Base-by-base conservation (phyloP, 2,329 filamentous ascomycete species). In the Septoria linicola region DNA sequence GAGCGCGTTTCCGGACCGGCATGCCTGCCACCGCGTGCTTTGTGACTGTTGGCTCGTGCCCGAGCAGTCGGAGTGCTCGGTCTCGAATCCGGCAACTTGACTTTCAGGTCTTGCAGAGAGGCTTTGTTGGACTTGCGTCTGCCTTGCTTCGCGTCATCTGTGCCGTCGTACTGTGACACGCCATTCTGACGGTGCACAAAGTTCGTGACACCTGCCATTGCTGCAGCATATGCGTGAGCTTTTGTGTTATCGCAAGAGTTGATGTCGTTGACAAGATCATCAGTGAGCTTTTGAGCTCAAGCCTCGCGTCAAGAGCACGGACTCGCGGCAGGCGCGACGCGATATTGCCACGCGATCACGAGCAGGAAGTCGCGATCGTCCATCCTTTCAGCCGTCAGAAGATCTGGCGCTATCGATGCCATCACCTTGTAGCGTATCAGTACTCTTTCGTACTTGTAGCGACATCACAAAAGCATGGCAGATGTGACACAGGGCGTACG, bases 141-240 rank as follows among this genome's bases (percentile, higher is more conserved):
- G 8, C 1, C 7, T 11, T 16, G 7, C 41, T 45, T 44, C 6
- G 20, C 34, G 10, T 51, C 48, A 30, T 32, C 16, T 7, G 41
- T 20, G 13, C 45, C 51, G 31, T 35, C 46, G 14, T 17, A 37
- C 23, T 39, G 19, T 8, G 47, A 5, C 31, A 49, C 19, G 8
- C 16, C 47, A n/a, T 48, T 44, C 30, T 43, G 35, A 14, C 45
- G 44, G 23, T 10, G 49, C n/a, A 55, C 48, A 21, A 41, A 56
- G 34, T 47, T 30, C 23, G 43, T 36, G 21, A 55, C 16, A 36
- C 45, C 41, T 21, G 14, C 31, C 17, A 30, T 23, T 11, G 7
- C 43, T 5, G 23, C 23, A 27, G 23, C 5, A 5, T 27, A 10
- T 5, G 47, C 8, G 10, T 27, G 40, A 17, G 36, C 14, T 30